Evolutionary conservation across 2,329 filamentous ascomycete genomes (phyloP), one percentile per base, ranked within the genome.

Genomic region (Ceratocystis alfenasii): DNA sequence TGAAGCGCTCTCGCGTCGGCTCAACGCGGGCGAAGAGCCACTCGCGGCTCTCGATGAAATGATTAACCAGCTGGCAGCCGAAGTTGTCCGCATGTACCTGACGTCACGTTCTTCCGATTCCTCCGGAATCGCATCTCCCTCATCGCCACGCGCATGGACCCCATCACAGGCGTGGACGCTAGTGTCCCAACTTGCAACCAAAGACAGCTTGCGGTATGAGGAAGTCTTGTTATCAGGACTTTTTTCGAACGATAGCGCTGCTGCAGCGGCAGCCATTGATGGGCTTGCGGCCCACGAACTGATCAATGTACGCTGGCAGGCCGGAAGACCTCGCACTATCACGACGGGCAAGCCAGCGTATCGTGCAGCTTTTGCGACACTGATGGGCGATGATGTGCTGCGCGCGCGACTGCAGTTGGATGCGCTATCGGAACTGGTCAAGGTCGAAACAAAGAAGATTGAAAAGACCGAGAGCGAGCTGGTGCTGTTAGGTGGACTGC

Each of bases 31-130:
- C 17, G 91, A 96, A 74, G 87, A 82, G 1, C 94, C 94, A 0
- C 82, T 81, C 69, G 81, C 87, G 70, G 94, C 94, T 2, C 87
- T 96, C 1, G 80, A 85, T 25, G 91, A 96, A 69, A 97, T 99
- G 69, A 88, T 96, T 65, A 86, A 90, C 65, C 90, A 96, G 72
- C 88, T 88, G 20, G 89, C 91, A 0, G 89, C 89, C 0, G 94
- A 97, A 72, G 92, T 97, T 61, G 78, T 96, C 68, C 95, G 96
- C 72, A 91, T 96, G 81, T 97, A 92, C 76, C 83, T 99, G 36
- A 73, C 77, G 1, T 74, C 73, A 17, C 73, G 76, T 17, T 22
- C 50, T 2, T 20, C 64, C 15, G 36, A 44, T 8, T 20, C 55
- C n/a, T 50, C 61, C 20, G 22, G 22, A n/a, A 28, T 15, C 15